Evolutionary conservation across 2,329 filamentous ascomycete species (phyloP).

Genomic region (Metarhizium humberi): DNA sequence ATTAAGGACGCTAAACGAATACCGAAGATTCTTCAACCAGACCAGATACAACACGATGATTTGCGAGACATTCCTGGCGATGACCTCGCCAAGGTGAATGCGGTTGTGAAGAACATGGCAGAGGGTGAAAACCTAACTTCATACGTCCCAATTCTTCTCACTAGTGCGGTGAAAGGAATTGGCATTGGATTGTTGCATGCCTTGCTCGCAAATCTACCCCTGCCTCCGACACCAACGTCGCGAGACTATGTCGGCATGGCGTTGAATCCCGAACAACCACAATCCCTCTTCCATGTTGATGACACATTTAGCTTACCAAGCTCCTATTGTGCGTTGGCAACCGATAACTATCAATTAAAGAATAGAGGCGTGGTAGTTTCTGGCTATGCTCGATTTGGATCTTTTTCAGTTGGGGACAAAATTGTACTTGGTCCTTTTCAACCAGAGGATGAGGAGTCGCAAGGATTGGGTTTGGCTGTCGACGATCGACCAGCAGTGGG

Average conservation of each 20-base stretch:
- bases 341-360: constrained; percentile 6
- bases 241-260: constrained; percentile 45
- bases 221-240: constrained; percentile 47
- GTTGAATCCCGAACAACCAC: constrained; percentile 50
- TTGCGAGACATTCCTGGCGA: constrained; percentile 45
- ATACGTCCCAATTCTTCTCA: constrained; percentile 76
- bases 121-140: constrained; percentile 30
- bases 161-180: constrained; percentile 75
- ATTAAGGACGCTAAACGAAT: constrained; percentile 67
- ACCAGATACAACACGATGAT: constrained; percentile 37
- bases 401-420: constrained; percentile 66
- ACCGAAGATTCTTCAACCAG: constrained; percentile 62
- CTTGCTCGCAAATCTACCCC: constrained; percentile 65
- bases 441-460: constrained; percentile 39
- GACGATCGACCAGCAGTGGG: constrained; percentile 38
- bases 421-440: constrained; percentile 74
- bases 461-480: constrained; percentile 20
- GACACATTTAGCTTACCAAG: constrained; percentile 73
- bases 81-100: constrained; percentile 50
- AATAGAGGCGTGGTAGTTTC: constrained; percentile 66
- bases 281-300: constrained; percentile 77
- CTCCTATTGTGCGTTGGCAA: constrained; percentile 33
- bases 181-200: constrained; percentile 79
- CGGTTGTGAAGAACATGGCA: constrained; percentile 41
- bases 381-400: constrained; percentile 73